A percentile compares a stretch with the other conserved stretches of the same genome.
These are phyloP conservation scores for Quercus ilex DNA, from an alignment of 306 rosid species.

Conservation along the genomic window DNA sequence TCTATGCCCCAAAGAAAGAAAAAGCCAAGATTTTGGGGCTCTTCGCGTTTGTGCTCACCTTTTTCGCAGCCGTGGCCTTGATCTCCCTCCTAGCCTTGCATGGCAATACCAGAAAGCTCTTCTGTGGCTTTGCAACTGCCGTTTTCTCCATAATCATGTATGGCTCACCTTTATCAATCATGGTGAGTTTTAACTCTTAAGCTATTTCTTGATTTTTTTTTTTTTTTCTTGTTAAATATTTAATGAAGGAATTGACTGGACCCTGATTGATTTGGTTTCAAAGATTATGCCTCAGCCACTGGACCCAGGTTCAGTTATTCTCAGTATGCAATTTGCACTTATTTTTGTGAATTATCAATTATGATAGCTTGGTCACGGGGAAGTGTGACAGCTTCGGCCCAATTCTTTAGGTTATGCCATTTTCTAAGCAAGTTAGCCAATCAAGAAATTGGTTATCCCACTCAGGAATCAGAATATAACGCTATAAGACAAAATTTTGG, in stretches of 20 bases:
- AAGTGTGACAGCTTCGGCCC: too few relatives aligned
- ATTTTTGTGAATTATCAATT: too few relatives aligned
- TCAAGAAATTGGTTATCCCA: too few relatives aligned
- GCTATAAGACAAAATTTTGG: too few relatives aligned
- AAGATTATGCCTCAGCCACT: not conserved
- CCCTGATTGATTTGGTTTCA: not conserved
- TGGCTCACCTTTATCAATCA: constrained; percentile 81
- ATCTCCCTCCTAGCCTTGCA: constrained; percentile 71
- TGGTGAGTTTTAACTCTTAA: constrained; percentile 41
- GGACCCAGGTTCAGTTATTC: not conserved
- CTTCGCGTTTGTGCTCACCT: constrained; percentile 31
- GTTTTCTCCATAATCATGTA: constrained; percentile 88
- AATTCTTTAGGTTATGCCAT: too few relatives aligned
- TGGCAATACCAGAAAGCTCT: constrained; percentile 47
- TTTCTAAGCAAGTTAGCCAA: too few relatives aligned
- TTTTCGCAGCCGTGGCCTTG: constrained; percentile 59
- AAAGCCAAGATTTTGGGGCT: constrained; percentile 56
- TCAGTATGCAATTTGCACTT: too few relatives aligned
- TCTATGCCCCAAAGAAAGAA: constrained; percentile 48
- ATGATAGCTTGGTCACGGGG: too few relatives aligned
- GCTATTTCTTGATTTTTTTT: not conserved
- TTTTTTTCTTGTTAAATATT: not conserved
- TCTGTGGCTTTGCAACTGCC: constrained; percentile 69
- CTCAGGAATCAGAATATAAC: too few relatives aligned
- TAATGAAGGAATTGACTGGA: not conserved